Base-by-base conservation (phyloP, 331 rosid genomes). In the Ulmus americana region DNA sequence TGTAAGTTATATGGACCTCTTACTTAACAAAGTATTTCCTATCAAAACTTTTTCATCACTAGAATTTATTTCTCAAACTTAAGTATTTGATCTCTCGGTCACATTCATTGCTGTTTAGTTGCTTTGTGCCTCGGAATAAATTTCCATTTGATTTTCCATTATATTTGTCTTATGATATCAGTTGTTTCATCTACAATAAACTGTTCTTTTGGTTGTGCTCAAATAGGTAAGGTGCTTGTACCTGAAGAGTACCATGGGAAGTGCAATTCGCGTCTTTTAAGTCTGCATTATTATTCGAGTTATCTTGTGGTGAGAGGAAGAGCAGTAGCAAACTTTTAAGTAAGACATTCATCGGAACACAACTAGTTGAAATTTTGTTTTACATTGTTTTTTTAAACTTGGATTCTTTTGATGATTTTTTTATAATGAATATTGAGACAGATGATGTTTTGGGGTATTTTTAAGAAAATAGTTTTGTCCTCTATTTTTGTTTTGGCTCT, bases 161-260 rank as follows among this genome's bases (percentile, higher is more conserved):
- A 16, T 5, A 14, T 44, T 0, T 0, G 13, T 39, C 45, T 65
- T 12, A n/a, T 45, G 4, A 0, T 6, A 16, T 35, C 6, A 11
- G 28, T 42, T 7, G 5, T 7, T 13, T 16, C 3, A 1, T 54
- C 3, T 39, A 28, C 2, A 28, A 38, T 28, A 39, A 44, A 11
- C 12, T 44, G 14, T 12, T 63, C 14, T 56, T 76, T 10, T 39
- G 16, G 39, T 74, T 76, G 47, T 74, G 68, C 39, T 15, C 6
- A 11, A 45, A 65, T 74, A 88, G 92, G 96, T 88, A 20, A 72
- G 90, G 15, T 88, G 92, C 76, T 65, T 88, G 76, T 83, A 85
- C 83, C 63, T 88, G 74, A 85, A 85, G 78, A 85, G 88, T 61
- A 79, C 92, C 6, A 88, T 85, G 92, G 90, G 95, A 12, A 85